A percentile compares a stretch with the other conserved stretches of the same genome.
These are phyloP conservation scores for Hypoxylon perforatum DNA, from an alignment of 495 filamentous ascomycete species.

Conservation along the genomic window DNA sequence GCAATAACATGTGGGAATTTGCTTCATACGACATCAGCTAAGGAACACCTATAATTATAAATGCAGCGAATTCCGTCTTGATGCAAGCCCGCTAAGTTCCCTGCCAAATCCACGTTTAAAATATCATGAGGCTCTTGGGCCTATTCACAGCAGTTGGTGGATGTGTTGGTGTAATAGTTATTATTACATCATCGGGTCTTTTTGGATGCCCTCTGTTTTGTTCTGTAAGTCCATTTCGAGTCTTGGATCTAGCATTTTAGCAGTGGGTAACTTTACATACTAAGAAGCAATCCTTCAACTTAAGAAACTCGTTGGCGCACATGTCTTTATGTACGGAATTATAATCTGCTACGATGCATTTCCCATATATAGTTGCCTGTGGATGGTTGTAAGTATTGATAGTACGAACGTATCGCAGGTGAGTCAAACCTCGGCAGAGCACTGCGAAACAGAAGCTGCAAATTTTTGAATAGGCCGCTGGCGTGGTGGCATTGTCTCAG, in stretches of 20 bases:
- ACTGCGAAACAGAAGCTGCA: constrained; percentile 83
- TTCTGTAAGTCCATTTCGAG: constrained; percentile 9
- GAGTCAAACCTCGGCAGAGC: constrained; percentile 75
- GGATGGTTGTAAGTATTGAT: constrained; percentile 10
- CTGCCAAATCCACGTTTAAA: background rate
- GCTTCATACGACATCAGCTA: too few relatives aligned
- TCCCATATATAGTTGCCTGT: constrained; percentile 87
- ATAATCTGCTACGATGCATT: constrained; percentile 92
- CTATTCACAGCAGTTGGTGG: background rate
- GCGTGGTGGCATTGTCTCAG: constrained; percentile 52
- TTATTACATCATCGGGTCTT: constrained; percentile 13
- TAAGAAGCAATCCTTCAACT: constrained; percentile 87
- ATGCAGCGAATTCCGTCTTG: too few relatives aligned
- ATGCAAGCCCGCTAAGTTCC: too few relatives aligned
- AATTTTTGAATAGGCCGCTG: constrained; percentile 88
- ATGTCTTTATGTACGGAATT: constrained; percentile 91
- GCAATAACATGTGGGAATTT: too few relatives aligned
- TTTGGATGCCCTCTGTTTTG: constrained; percentile 36
- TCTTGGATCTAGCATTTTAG: too few relatives aligned
- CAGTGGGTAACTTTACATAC: constrained; percentile 65
- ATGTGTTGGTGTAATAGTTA: background rate
- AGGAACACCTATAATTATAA: too few relatives aligned
- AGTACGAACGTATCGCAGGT: background rate
- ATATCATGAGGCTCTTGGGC: background rate
- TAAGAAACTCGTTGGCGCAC: constrained; percentile 86